Evolutionary conservation across 208 protist species (phyloP).

Genomic region (Zelonia costaricensis): DNA sequence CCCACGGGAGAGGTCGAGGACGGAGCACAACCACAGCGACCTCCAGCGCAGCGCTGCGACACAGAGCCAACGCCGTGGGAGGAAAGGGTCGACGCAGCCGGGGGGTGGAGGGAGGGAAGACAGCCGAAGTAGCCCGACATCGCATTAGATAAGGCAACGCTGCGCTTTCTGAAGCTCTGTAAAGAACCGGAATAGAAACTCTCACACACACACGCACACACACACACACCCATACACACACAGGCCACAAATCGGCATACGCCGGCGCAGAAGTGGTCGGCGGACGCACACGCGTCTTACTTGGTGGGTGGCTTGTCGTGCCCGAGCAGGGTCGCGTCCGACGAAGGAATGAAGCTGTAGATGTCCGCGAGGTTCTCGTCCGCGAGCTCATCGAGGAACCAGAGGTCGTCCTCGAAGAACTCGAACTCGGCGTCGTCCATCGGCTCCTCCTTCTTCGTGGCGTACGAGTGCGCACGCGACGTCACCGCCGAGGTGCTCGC

Average conservation of each 20-base stretch:
- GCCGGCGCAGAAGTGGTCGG: no score
- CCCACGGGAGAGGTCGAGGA: no score
- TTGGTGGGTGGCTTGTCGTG: constrained; percentile 19
- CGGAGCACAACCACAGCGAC: no score
- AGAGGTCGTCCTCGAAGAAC: constrained; percentile 77
- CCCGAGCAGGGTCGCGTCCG: constrained; percentile 39
- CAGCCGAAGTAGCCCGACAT: no score
- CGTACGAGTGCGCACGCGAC: constrained; percentile 6
- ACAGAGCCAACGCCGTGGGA: no score
- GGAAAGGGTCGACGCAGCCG: no score
- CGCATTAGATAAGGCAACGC: no score
- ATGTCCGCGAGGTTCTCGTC: constrained; percentile 62
- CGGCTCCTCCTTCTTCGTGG: constrained; percentile 17
- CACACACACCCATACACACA: background rate
- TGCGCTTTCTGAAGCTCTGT: no score
- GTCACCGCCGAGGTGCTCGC: constrained; percentile 4
- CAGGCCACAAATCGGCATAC: no score
- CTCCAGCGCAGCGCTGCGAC: no score
- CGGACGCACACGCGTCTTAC: no score
- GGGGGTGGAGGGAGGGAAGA: no score
- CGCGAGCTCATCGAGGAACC: constrained; percentile 79
- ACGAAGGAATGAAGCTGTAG: constrained; percentile 69
- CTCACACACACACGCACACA: background rate
- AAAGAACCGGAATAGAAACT: background rate
- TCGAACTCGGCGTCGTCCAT: constrained; percentile 48